phyloP scores from a whole-genome alignment of 2,329 filamentous ascomycete species.

The Alternaria brassicae region DNA sequence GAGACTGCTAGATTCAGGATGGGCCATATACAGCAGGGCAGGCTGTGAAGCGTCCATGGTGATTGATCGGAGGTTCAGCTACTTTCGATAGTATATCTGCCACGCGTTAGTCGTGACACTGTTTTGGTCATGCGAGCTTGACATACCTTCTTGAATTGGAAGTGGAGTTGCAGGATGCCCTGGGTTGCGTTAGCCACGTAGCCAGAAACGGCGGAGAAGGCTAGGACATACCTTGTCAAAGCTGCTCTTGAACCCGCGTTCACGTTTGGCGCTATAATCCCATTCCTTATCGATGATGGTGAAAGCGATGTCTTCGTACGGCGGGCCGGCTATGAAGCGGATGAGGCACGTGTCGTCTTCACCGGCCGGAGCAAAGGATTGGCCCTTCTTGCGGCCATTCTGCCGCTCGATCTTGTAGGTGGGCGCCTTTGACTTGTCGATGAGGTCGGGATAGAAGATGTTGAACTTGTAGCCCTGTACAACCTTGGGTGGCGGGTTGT shows the following conservation, averaged over 20 bases:
- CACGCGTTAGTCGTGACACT: constrained; percentile 28
- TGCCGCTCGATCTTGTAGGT: constrained; percentile 97
- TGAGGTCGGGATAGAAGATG: constrained; percentile 97
- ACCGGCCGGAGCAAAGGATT: constrained; percentile 91
- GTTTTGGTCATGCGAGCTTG: not conserved
- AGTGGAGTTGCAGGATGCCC: constrained; percentile 95
- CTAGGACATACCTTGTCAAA: constrained; percentile 86
- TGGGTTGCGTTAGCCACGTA: constrained; percentile 53
- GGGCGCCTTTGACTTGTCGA: constrained; percentile 92
- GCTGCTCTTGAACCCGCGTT: constrained; percentile 92
- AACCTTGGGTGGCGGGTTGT: constrained; percentile 96
- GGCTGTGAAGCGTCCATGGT: constrained; percentile 5
- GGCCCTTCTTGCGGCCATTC: constrained; percentile 84
- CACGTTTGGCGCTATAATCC: constrained; percentile 96
- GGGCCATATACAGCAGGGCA: not conserved
- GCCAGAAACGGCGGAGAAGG: not conserved
- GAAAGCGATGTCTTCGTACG: constrained; percentile 97
- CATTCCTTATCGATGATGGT: constrained; percentile 98
- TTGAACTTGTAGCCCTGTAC: constrained; percentile 99
- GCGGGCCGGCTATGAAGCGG: constrained; percentile 91
- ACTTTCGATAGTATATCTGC: constrained; percentile 59
- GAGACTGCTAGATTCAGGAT: not conserved
- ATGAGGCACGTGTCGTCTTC: constrained; percentile 98
- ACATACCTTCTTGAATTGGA: constrained; percentile 95
- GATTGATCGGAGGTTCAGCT: constrained; percentile 2